Base-by-base conservation (phyloP, 2,329 filamentous ascomycete genomes). In the Immersiporthe knoxdaviesiana region DNA sequence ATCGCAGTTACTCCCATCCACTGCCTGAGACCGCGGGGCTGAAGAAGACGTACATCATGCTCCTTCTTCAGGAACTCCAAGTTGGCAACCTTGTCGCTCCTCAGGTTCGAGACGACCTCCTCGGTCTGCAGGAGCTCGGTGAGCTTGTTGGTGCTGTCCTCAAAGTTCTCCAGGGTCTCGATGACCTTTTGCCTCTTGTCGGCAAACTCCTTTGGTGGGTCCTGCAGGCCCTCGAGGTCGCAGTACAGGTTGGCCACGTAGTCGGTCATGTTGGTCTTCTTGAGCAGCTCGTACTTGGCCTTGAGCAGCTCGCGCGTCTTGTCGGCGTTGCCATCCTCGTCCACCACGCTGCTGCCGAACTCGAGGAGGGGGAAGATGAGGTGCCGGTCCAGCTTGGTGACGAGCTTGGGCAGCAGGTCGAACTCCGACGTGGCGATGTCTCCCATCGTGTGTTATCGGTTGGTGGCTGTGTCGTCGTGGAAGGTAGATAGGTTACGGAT, bases 201-300 rank as follows among this genome's bases (percentile, higher is more conserved):
- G 76, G 90, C 88, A 81, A 94, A 98, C 81, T 97, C 94, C 72
- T 91, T 87, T 64, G 96, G 94, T 67, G 92, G 84, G 72, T 92
- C 87, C 71, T 91, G 86, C 73, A 93, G 88, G 75, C 90, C 87
- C 84, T 98, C 90, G 74, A 99, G 89, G 78, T 97, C 92, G 79
- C 92, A 92, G 86, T 97, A 93, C 74, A 99, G 85, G 77, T 91
- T 92, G 78, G 94, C 94, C 67, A 98, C 93, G 80, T 97, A 99
- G 82, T 99, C 96, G 77, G 92, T 96, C 96, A 99, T 99, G 86
- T 98, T 97, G 77, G 96, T 98, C 81, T 94, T 91, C 84, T 97
- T 95, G 75, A 99, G 89, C 70, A 99, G 90, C 83, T 95, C 91
- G 81, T 95, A 97, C 82, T 97, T 97, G 76, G 94, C 90, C 79